These are phyloP conservation scores for Pseudocercospora vitis DNA, from an alignment of 2,329 filamentous ascomycete genomes.

Conservation along the genomic window DNA sequence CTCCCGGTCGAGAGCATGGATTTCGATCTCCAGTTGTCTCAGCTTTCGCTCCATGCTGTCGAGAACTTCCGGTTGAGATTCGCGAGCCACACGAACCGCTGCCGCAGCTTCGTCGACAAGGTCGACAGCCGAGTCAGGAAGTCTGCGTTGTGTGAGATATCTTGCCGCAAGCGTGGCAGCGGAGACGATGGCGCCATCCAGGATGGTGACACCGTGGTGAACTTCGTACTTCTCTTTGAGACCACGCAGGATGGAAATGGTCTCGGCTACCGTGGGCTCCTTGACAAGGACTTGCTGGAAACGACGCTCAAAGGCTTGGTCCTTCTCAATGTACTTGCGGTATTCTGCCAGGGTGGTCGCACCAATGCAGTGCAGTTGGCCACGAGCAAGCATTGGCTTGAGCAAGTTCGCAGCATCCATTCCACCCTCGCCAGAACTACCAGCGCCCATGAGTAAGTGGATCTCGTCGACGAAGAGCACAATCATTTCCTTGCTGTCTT, in stretches of 20 bases:
- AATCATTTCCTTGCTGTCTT: constrained; percentile 92
- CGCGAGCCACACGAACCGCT: constrained; percentile 90
- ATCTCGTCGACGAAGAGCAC: constrained; percentile 99
- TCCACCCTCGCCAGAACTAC: constrained; percentile 88
- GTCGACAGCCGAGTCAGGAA: constrained; percentile 96
- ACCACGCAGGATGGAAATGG: constrained; percentile 95
- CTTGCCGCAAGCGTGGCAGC: constrained; percentile 88
- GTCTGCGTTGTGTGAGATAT: constrained; percentile 84
- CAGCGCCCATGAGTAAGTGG: constrained; percentile 96
- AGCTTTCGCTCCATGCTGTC: constrained; percentile 90
- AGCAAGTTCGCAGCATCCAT: constrained; percentile 98
- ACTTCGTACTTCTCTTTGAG: constrained; percentile 98
- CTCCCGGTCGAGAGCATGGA: constrained; percentile 89
- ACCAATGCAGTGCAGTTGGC: constrained; percentile 96
- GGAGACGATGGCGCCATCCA: constrained; percentile 88
- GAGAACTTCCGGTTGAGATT: constrained; percentile 93
- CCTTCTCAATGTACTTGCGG: constrained; percentile 98
- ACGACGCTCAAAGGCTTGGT: constrained; percentile 93
- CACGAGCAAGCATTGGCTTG: constrained; percentile 96
- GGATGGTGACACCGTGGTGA: constrained; percentile 95
- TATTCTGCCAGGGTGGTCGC: constrained; percentile 95
- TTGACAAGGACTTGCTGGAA: constrained; percentile 99
- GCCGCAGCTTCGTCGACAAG: constrained; percentile 94
- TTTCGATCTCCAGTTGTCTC: constrained; percentile 93
- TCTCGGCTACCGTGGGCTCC: constrained; percentile 84